A percentile compares a stretch with the other conserved stretches of the same genome.
These are phyloP conservation scores for Candida pseudofarinosa DNA, from an alignment of 805 yeast species.

Conservation along the genomic window DNA sequence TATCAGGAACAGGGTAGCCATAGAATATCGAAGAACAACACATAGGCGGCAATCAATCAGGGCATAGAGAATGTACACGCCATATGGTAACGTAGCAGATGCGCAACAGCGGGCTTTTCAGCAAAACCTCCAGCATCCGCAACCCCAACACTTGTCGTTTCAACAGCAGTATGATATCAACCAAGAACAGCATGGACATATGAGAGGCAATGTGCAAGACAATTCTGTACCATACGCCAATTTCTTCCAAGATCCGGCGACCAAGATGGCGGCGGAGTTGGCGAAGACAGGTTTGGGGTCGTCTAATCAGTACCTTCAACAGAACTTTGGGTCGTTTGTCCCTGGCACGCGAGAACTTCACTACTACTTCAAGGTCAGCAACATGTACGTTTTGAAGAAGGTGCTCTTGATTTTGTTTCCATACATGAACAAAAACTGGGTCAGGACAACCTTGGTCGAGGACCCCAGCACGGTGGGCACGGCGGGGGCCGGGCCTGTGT, in stretches of 20 bases:
- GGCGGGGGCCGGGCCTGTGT: constrained; percentile 28
- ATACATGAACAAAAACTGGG: constrained; percentile 81
- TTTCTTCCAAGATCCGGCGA: constrained; percentile 71
- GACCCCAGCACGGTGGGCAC: constrained; percentile 2
- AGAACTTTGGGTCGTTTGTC: constrained; percentile 55
- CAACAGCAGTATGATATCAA: constrained; percentile 12
- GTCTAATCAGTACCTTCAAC: constrained; percentile 75
- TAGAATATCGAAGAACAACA: background rate
- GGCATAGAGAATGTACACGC: constrained; percentile 29
- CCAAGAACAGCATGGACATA: constrained; percentile 14
- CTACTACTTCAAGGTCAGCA: constrained; percentile 89
- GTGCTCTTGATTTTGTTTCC: constrained; percentile 77
- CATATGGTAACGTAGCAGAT: constrained; percentile 29
- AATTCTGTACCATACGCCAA: constrained; percentile 23
- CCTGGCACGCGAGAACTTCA: constrained; percentile 54
- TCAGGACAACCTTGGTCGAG: constrained; percentile 40
- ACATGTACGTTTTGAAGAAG: constrained; percentile 76
- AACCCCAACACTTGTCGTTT: constrained; percentile 18
- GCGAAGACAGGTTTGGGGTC: constrained; percentile 82
- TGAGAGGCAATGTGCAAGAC: constrained; percentile 19
- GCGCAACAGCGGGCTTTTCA: constrained; percentile 18
- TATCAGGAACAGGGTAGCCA: background rate
- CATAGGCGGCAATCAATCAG: background rate
- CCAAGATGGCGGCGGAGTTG: constrained; percentile 81
- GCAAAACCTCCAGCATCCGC: constrained; percentile 28